Evolutionary conservation across 2,329 filamentous ascomycete species (phyloP).

Genomic region (Metarhizium humberi): DNA sequence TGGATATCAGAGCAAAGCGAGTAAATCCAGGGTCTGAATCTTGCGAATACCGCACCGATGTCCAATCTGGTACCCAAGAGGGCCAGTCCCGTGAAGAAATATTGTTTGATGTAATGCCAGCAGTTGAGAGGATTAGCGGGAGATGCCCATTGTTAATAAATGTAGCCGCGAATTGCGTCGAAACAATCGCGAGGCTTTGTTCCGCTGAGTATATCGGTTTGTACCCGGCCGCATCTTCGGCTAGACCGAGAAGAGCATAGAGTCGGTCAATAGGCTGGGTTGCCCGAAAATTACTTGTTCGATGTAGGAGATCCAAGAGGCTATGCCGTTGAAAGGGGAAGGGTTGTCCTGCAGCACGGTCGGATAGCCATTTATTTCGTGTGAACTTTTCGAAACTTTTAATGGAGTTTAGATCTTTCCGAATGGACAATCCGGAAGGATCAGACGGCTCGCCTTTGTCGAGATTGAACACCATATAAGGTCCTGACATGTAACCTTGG

Average conservation of each 20-base stretch:
- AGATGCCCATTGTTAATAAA: slow-evolving; percentile 5
- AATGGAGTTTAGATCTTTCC: slow-evolving; percentile 4
- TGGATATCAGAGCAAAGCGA: neutral
- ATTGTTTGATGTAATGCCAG: slow-evolving; percentile 1
- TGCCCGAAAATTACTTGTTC: slow-evolving; percentile 5
- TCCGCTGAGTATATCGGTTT: slow-evolving; percentile 5
- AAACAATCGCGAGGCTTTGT: slow-evolving; percentile 3
- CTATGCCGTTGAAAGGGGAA: slow-evolving; percentile 3
- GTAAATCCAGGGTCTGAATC: neutral
- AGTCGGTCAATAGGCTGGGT: slow-evolving; percentile 2
- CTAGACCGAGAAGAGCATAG: slow-evolving; percentile 6
- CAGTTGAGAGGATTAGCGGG: slow-evolving; percentile 2
- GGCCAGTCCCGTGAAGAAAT: neutral
- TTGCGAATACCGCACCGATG: slow-evolving; percentile 2
- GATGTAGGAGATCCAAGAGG: slow-evolving; percentile 3
- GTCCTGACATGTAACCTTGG: slow-evolving; percentile 6
- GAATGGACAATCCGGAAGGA: slow-evolving; percentile 2
- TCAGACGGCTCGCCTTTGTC: neutral
- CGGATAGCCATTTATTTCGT: neutral
- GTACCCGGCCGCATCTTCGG: slow-evolving; percentile 4
- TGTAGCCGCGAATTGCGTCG: slow-evolving; percentile 4
- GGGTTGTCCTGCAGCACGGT: slow-evolving; percentile 3
- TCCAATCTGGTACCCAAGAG: slow-evolving; percentile 8
- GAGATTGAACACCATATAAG: slow-evolving; percentile 6
- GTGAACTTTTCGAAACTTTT: slow-evolving; percentile 3